A percentile compares a stretch with the other conserved stretches of the same genome.
Conservation (phyloP, 495 filamentous ascomycete genomes). For the Achaetomiella virescens region DNA sequence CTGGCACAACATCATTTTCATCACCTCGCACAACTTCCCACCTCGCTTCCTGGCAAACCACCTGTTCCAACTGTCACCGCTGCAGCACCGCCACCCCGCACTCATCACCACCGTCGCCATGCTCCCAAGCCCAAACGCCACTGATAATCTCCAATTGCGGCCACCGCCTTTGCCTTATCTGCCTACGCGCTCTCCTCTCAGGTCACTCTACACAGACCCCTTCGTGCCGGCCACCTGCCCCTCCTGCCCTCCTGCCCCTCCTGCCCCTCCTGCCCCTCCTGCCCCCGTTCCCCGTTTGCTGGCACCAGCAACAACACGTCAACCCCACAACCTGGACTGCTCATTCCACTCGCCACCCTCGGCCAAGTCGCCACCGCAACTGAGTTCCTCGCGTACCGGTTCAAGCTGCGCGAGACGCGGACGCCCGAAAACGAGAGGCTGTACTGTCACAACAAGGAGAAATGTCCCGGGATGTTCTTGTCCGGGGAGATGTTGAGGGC, state of each 20-base stretch:
- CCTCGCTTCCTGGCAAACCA: neutral
- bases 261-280: neutral
- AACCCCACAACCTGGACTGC: neutral
- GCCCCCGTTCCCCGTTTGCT: too few species aligned
- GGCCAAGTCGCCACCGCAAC: conserved; percentile 1
- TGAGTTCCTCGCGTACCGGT: conserved; percentile 16
- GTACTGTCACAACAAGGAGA: conserved; percentile 10
- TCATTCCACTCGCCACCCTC: conserved; percentile 11
- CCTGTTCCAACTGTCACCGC: conserved; percentile 3
- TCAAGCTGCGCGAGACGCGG: conserved; percentile 5
- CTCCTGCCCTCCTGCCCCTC: neutral
- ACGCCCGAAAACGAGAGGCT: neutral
- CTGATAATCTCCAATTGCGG: neutral
- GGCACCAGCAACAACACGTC: neutral
- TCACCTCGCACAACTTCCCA: neutral
- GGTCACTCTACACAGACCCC: conserved; percentile 1
- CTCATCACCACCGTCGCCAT: neutral
- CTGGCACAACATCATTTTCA: neutral
- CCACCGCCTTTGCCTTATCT: conserved; percentile 3
- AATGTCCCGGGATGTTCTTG: conserved; percentile 15
- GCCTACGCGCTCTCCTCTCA: neutral
- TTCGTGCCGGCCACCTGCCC: conserved; percentile 7
- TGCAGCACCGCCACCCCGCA: neutral
- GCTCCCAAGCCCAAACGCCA: neutral
- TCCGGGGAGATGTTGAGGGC: too few species aligned